Base-by-base conservation (phyloP, 2,329 filamentous ascomycete species). In the Clarireedia sp. region DNA sequence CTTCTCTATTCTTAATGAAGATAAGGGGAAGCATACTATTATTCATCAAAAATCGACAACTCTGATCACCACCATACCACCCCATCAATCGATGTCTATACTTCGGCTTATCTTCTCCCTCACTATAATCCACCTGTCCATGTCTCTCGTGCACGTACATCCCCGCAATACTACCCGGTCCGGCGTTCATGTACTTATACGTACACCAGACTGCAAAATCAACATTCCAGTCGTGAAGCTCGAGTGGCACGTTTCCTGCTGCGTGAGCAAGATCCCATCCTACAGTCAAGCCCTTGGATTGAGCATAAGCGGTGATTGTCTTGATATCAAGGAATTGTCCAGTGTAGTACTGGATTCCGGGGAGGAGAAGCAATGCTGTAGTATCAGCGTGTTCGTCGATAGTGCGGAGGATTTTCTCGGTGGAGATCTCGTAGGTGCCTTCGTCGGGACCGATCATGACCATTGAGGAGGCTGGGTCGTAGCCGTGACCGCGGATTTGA, bases 121-220 rank as follows among this genome's bases (percentile, higher is more conserved):
- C 67, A 29, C 64, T 66, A 41, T 73, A 67, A 40, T 72, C 70
- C 10, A 88, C 82, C 23, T 69, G 69, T 41, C 86, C 83, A 67
- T 95, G 86, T 40, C 74, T 77, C 67, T 89, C 82, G 69, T 96
- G 89, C 8, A 96, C 86, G 62, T 90, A 96, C 0, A 86, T 75
- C 0, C 86, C 90, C 1, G 82, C 89, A 60, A 95, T 95, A 16
- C 84, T 79, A 3, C 90, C 90, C 0, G 90, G 89, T 0, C 90
- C 90, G 24, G 85, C 83, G 68, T 95, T 95, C 69, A 95, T 80
- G 73, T 96, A 96, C 73, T 96, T 96, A 78, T 96, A 96, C 17
- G 86, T 91, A 71, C 90, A 96, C 90, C 90, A 96, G 53, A 81
- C 88, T 16, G 91, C 90, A 65, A 95, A 95, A 69, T 96, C 90